phyloP scores from a whole-genome alignment of 2,329 filamentous ascomycete species.

The Trichophaea hybrida region DNA sequence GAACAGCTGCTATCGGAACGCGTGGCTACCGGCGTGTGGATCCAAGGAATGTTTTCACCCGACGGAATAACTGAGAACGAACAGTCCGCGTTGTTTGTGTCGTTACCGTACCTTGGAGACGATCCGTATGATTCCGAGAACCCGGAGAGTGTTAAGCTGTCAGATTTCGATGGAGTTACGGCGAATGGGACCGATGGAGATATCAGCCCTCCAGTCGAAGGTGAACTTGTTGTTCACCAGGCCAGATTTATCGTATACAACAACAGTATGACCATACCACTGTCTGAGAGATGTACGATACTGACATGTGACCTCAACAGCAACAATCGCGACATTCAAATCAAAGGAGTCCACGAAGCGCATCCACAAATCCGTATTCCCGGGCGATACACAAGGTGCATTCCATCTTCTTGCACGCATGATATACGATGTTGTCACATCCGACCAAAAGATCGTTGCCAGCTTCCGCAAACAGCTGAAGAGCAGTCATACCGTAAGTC shows the following conservation, averaged over 20 bases:
- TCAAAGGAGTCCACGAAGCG: background rate
- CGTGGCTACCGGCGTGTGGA: background rate
- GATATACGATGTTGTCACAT: background rate
- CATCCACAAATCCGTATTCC: background rate
- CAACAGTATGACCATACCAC: background rate
- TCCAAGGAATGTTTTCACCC: background rate
- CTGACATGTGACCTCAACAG: background rate
- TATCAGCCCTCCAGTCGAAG: background rate
- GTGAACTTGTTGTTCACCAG: background rate
- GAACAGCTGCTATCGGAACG: background rate
- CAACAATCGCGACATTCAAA: background rate
- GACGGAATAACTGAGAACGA: background rate
- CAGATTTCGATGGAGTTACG: background rate
- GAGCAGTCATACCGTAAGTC: background rate
- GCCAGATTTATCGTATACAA: background rate
- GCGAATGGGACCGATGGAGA: background rate
- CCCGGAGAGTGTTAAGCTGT: background rate
- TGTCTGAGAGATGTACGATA: background rate
- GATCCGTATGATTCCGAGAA: background rate
- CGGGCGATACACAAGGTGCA: background rate
- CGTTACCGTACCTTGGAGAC: background rate
- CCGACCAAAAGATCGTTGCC: background rate
- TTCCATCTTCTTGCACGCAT: background rate
- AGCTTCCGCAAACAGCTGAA: background rate
- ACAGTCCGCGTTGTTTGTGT: background rate